Evolutionary conservation across 2,329 filamentous ascomycete genomes (phyloP).

Genomic region (Triangularia setosa): DNA sequence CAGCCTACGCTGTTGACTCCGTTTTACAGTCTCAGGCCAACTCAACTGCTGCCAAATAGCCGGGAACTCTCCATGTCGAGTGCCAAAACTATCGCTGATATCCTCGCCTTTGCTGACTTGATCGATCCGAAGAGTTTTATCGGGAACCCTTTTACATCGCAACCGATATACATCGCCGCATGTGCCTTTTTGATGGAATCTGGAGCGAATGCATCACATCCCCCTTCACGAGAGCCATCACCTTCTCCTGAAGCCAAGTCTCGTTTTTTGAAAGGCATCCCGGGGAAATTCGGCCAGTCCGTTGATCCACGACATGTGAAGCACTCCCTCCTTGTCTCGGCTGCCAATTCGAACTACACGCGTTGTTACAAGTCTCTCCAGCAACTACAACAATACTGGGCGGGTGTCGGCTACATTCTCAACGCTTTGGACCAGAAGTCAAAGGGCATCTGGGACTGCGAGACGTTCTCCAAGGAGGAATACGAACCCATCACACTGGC

Average conservation of each 20-base stretch:
- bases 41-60: constrained; percentile 74
- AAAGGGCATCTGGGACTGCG: constrained; percentile 78
- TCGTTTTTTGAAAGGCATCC: constrained; percentile 20
- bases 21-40: constrained; percentile 55
- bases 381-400: constrained; percentile 80
- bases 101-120: constrained; percentile 78
- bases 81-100: constrained; percentile 88
- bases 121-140: constrained; percentile 83
- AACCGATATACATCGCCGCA: constrained; percentile 87
- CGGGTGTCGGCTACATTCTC: constrained; percentile 80
- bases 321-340: constrained; percentile 73
- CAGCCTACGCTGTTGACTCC: constrained; percentile 79
- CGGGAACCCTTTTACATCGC: constrained; percentile 83
- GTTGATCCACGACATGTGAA: constrained; percentile 44
- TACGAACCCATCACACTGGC: constrained; percentile 65
- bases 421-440: constrained; percentile 84
- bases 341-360: constrained; percentile 83
- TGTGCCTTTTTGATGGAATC: constrained; percentile 87
- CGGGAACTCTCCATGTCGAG: constrained; percentile 81
- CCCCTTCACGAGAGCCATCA: constrained; percentile 57
- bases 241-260: constrained; percentile 37
- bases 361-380: constrained; percentile 80
- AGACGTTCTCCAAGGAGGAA: constrained; percentile 66
- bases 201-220: constrained; percentile 63
- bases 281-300: constrained; percentile 6